Evolutionary conservation across 495 filamentous ascomycete species (phyloP).

Genomic region (Daldinia vernicosa): DNA sequence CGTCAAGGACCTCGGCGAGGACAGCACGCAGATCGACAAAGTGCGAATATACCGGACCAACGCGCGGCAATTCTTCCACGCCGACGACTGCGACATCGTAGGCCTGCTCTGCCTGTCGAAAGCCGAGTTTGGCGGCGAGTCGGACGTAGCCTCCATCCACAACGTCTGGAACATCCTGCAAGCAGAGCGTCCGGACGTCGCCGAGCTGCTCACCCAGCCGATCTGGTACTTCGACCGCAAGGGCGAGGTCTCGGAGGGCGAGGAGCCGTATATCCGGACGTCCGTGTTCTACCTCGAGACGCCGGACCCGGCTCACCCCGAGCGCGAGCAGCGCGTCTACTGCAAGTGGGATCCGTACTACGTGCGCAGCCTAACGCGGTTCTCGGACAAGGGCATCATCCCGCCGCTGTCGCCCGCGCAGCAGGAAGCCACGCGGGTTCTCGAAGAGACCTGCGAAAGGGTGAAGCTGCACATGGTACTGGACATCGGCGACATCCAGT

Average conservation of each 20-base stretch:
- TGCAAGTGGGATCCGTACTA: slow-evolving; percentile 84
- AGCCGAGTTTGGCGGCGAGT: slow-evolving; percentile 84
- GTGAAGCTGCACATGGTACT: slow-evolving; percentile 79
- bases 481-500: slow-evolving; percentile 83
- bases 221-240: slow-evolving; percentile 97
- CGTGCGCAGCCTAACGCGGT: slow-evolving; percentile 71
- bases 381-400: slow-evolving; percentile 71
- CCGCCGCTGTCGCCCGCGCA: slow-evolving; percentile 72
- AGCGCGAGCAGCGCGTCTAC: slow-evolving; percentile 53
- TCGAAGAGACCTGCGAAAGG: slow-evolving; percentile 72
- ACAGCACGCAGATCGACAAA: slow-evolving; percentile 78
- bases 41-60: slow-evolving; percentile 92
- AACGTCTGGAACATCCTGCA: slow-evolving; percentile 84
- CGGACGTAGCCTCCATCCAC: slow-evolving; percentile 81
- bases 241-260: slow-evolving; percentile 77
- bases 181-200: slow-evolving; percentile 78
- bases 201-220: slow-evolving; percentile 74
- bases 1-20: slow-evolving; percentile 89
- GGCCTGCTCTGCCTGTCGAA: slow-evolving; percentile 84
- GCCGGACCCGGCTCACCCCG: slow-evolving; percentile 46
- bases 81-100: slow-evolving; percentile 84
- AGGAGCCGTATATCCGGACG: slow-evolving; percentile 79
- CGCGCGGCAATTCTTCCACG: slow-evolving; percentile 82
- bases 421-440: slow-evolving; percentile 66
- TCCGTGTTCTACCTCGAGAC: slow-evolving; percentile 78